Evolutionary conservation across 1,284 basidiomycete species (phyloP), one percentile per base, ranked within the genome.

Genomic region (Ustilago bromivora): DNA sequence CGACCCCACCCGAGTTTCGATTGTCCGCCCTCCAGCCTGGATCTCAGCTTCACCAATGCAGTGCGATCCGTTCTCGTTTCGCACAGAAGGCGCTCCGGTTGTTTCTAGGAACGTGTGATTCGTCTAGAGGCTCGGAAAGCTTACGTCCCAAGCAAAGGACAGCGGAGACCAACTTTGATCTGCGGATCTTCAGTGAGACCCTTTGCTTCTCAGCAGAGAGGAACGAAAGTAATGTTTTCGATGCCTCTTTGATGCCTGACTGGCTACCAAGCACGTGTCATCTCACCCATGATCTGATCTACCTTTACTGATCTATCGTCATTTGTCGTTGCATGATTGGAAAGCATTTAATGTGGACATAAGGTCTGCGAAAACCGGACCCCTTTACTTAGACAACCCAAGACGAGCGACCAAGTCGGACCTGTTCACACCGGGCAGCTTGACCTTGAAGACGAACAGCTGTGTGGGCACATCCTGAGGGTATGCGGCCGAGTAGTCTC

Each of bases 371-470:
- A 19, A 46, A 19, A 17, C 43, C 43, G 43, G 31, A 55, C 28
- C 28, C 10, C 11, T 55, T 49, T 13, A 64, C 19, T 47, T 23
- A 12, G 54, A 61, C 15, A 75, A 60, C 6, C 63, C 67, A 19
- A 75, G 72, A 49, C 67, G 63, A 46, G 60, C 19, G n/a, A 66
- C 28, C 63, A 75, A 12, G 35, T 70, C 72, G 28, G 57, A 41
- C 51, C 79, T 67, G 46, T 66, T 67, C 78, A 83, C 63, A 56
- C 82, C 89, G 1, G 91, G 91, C 2, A 92, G 85, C 2, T 91
- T 91, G 17, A 92, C 88, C 32, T 90, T 87, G 87, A 90, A 92
- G 4, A 92, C 91, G 71, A 92, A 79, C 73, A 91, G 89, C 85
- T 92, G 91, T 77, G 90, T 92, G 77, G 92, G 90, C 9, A 66